These are phyloP conservation scores for Saposhnikovia divaricata DNA, from an alignment of 129 eudicot species.

Conservation along the genomic window DNA sequence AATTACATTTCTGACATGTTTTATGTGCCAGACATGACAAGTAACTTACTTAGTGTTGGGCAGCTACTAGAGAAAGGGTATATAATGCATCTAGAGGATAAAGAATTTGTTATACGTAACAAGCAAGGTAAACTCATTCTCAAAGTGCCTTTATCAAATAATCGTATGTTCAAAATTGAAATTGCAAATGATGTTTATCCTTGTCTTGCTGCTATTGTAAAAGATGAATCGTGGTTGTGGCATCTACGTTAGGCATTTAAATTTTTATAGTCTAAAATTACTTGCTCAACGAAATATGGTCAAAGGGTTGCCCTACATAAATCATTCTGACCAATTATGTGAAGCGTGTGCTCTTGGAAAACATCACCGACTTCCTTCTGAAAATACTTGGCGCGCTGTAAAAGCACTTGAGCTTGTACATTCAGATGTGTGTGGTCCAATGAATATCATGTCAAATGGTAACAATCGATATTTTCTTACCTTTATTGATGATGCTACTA, in stretches of 20 bases:
- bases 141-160: neutral
- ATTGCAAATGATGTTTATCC: neutral
- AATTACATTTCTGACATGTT: neutral
- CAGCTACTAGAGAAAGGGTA: neutral
- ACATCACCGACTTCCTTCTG: neutral
- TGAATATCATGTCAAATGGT: no score
- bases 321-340: neutral
- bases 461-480: no score
- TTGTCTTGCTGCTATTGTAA: neutral
- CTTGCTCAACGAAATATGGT: neutral
- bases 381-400: no score
- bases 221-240: neutral
- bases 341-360: neutral
- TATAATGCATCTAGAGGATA: neutral
- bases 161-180: neutral
- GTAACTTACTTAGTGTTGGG: neutral
- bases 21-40: neutral
- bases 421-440: no score
- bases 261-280: neutral
- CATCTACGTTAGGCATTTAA: neutral
- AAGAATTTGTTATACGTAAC: neutral
- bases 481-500: no score
- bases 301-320: neutral
- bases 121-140: neutral
- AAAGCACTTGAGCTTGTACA: neutral